Conservation (phyloP, 2,329 filamentous ascomycete species). For the Alternaria rosae region DNA sequence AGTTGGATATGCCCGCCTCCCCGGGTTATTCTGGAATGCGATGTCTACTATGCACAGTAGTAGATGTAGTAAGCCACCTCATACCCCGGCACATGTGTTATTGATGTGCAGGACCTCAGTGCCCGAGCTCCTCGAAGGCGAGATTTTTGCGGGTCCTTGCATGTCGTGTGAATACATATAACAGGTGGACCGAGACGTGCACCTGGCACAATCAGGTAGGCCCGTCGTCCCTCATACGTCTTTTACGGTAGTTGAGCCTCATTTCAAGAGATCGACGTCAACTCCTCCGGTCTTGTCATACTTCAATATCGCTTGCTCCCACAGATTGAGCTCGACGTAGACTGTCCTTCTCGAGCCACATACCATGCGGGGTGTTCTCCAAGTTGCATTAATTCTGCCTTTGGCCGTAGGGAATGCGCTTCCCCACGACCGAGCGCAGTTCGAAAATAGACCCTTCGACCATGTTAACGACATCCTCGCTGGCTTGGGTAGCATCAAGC, state of each 20-base stretch:
- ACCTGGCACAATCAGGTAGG: not conserved
- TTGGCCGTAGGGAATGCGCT: not conserved
- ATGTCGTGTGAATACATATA: not conserved
- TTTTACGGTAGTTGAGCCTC: not conserved
- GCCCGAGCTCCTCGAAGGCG: not conserved
- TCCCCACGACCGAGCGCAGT: not conserved
- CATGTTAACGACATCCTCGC: not conserved
- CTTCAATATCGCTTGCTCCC: not conserved
- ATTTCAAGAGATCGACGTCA: not conserved
- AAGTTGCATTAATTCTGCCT: not conserved
- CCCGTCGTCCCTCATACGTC: not conserved
- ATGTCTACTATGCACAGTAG: not conserved
- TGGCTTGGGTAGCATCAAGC: not conserved
- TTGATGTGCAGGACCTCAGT: not conserved
- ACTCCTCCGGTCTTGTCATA: not conserved
- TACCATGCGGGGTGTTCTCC: not conserved
- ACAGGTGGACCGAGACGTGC: not conserved
- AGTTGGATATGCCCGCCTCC: not conserved
- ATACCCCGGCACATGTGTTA: not conserved
- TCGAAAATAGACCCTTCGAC: not conserved
- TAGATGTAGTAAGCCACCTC: not conserved
- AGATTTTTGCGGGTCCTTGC: not conserved
- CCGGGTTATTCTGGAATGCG: not conserved
- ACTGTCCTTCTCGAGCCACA: not conserved
- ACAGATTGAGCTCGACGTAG: not conserved